Conservation (phyloP, 495 filamentous ascomycete species). For the Bacidia rubella region DNA sequence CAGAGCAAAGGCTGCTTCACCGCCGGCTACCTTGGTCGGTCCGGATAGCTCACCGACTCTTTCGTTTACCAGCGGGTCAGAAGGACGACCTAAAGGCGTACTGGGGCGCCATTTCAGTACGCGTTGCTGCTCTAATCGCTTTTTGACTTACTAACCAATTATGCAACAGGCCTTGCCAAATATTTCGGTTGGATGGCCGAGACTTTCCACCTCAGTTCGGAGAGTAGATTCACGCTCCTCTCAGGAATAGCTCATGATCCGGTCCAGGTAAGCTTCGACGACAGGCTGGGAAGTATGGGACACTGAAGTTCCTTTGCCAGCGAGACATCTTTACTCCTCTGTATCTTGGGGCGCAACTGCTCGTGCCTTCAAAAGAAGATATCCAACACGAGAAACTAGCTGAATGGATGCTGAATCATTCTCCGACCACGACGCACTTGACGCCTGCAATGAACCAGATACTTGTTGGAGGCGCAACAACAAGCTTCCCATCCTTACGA, state of each 20-base stretch:
- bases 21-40: conserved; percentile 71
- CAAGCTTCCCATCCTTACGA: conserved; percentile 63
- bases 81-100: conserved; percentile 67
- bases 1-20: conserved; percentile 38
- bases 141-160: not conserved
- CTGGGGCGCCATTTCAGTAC: conserved; percentile 27
- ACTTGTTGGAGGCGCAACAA: conserved; percentile 69
- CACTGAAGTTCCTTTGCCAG: not conserved
- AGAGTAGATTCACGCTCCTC: conserved; percentile 74
- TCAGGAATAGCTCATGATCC: conserved; percentile 82
- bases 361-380: conserved; percentile 72
- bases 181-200: conserved; percentile 93
- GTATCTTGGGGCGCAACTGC: conserved; percentile 62
- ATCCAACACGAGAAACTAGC: conserved; percentile 82
- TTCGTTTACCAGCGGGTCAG: conserved; percentile 48
- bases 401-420: conserved; percentile 76
- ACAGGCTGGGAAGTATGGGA: not conserved
- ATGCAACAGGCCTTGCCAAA: conserved; percentile 57
- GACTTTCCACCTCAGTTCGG: conserved; percentile 56
- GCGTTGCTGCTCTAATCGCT: not conserved
- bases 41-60: conserved; percentile 80
- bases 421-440: conserved; percentile 45
- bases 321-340: conserved; percentile 89
- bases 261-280: conserved; percentile 44
- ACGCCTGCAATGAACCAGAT: conserved; percentile 95